Evolutionary conservation across 768 basidiomycete genomes (phyloP).

Genomic region (Lactifluus echinatus): DNA sequence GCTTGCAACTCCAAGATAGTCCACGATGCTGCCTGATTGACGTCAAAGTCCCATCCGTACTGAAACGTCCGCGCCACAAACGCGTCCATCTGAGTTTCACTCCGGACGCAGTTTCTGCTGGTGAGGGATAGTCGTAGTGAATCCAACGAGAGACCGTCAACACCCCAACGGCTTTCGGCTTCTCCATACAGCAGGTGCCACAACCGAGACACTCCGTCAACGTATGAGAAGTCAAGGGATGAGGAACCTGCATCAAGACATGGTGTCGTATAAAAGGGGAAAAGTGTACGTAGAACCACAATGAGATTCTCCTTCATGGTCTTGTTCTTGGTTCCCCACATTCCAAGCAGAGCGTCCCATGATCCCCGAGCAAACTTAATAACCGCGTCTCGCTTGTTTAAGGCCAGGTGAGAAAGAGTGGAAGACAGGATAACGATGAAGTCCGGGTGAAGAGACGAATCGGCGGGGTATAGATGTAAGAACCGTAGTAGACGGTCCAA

Average conservation of each 20-base stretch:
- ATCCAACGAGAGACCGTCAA: conserved; percentile 57
- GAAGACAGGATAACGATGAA: conserved; percentile 62
- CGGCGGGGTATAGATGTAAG: conserved; percentile 53
- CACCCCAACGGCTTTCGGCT: conserved; percentile 53
- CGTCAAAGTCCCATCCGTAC: conserved; percentile 64
- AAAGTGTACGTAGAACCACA: conserved; percentile 58
- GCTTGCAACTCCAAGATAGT: conserved; percentile 70
- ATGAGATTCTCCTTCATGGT: conserved; percentile 71
- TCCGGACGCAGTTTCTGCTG: conserved; percentile 18
- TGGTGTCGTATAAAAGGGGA: conserved; percentile 55
- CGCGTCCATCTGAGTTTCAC: conserved; percentile 25
- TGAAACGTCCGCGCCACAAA: conserved; percentile 63
- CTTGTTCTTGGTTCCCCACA: conserved; percentile 78
- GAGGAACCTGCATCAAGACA: conserved; percentile 13
- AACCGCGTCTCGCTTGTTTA: conserved; percentile 60
- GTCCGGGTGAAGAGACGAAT: conserved; percentile 73
- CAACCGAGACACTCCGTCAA: conserved; percentile 41
- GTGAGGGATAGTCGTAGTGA: conserved; percentile 48
- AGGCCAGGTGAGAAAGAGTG: conserved; percentile 62
- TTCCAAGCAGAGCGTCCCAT: conserved; percentile 54
- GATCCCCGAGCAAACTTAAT: conserved; percentile 49
- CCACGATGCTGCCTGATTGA: conserved; percentile 69
- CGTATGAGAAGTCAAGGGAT: conserved; percentile 33
- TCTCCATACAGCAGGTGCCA: conserved; percentile 54
- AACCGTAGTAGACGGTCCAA: conserved; percentile 55